Base-by-base conservation (phyloP, 345 rosid genomes). In the Linum tenue region DNA sequence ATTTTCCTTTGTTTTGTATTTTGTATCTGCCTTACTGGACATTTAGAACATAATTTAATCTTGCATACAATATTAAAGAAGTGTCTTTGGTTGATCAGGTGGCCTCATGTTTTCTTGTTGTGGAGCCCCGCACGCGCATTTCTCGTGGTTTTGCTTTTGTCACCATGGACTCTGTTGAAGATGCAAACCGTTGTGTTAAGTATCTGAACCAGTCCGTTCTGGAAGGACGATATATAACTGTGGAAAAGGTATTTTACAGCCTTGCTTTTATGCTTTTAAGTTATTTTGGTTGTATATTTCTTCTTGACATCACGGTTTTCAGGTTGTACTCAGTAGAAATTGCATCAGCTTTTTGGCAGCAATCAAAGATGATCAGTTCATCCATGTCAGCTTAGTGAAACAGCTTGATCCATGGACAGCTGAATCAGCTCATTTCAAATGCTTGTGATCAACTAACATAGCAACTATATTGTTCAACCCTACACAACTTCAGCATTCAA, bases 81-180 rank as follows among this genome's bases (percentile, higher is more conserved):
- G 12, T 64, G 60, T n/a, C 70, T 53, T 63, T 65, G 38, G n/a
- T 69, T 66, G 65, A 56, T 8, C 56, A 90, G 99, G 99, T 94
- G 62, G 80, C 85, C 15, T 88, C 96, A 0, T 88, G 97, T 75
- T 88, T 88, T 75, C 97, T 94, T 63, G 99, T 94, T 0, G 79
- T 86, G 77, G 99, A 94, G 75, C 99, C 99, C 39, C 96, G 96
- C 3, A 90, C 95, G 3, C 86, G 89, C 39, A 86, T 86, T 56
- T 94, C 99, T 70, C 97, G 96, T 39, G 99, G 99, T 59, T 94
- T 94, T 81, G 99, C 92, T 59, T 94, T 94, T 76, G 85, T 94
- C 64, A 86, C 95, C 0, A 94, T 94, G 99, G 92, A 85, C 64
- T 57, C 0, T 50, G 63, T 75, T 66, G 92, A 94, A 39, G 99